Base-by-base conservation (phyloP, 2,329 filamentous ascomycete species). In the Botrytis fragariae region DNA sequence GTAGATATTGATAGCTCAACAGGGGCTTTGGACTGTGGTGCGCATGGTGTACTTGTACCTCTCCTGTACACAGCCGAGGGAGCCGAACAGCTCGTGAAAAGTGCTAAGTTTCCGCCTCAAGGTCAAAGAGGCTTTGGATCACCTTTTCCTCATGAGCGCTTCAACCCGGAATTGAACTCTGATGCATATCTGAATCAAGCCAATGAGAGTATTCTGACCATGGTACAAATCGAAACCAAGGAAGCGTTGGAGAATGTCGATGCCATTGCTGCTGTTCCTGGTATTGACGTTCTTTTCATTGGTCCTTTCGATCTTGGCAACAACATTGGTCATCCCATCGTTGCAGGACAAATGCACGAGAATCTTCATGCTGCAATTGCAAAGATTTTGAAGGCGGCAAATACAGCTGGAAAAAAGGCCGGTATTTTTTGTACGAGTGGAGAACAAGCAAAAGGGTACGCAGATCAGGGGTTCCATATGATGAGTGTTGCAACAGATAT, bases 161-260 rank as follows among this genome's bases (percentile, higher is more conserved):
- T 87, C 78, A 79, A 81, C 54, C 83, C 85, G 1, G 79, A 82
- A 12, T 83, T 86, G n/a, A 84, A 82, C 18, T 84, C 86, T 74
- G 85, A 86, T 20, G 86, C 88, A 74, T 90, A 89, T 75, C 84
- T 89, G 69, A 84, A 87, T 76, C 84, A 87, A 71, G 87, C 87
- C 64, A 89, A 89, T 77, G 83, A 85, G 14, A 84, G 85, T 44
- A 83, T 92, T 35, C 79, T 92, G 73, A 90, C 88, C 25, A 90
- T 91, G 82, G 88, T 91, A 18, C 90, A 92, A 80, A 91, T 92
- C 70, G 90, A 92, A 82, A 91, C 90, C 0, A 83, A 84, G 74
- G 89, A 91, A 79, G 89, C 89, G 0, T 82, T 92, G 22, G 86
- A 88, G 1, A 82, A 82, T 20, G 86, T 91, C 1, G 89, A 91